Conservation (phyloP, 2,329 filamentous ascomycete genomes). For the Blastomyces gilchristii region DNA sequence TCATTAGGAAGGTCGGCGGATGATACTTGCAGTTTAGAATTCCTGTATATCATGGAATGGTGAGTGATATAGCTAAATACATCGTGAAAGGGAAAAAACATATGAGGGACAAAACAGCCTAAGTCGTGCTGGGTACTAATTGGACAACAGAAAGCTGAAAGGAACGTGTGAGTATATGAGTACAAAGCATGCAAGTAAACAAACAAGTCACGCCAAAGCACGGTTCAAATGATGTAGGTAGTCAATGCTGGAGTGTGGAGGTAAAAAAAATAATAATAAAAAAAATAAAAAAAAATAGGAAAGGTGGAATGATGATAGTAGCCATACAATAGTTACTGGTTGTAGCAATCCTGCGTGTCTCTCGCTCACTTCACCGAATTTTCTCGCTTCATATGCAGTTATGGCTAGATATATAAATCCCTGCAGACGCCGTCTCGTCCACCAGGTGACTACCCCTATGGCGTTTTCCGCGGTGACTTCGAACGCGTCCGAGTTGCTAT, state of each 20-base stretch:
- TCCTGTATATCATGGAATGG: background rate
- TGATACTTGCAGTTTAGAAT: background rate
- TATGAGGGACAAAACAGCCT: background rate
- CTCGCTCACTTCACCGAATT: too few relatives aligned
- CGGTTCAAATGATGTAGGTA: background rate
- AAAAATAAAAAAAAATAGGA: background rate
- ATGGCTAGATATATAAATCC: background rate
- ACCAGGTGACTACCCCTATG: background rate
- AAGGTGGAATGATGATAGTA: too few relatives aligned
- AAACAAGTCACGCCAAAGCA: background rate
- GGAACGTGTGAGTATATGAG: background rate
- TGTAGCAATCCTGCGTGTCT: too few relatives aligned
- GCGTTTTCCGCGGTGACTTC: constrained; percentile 1
- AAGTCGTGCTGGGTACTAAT: background rate
- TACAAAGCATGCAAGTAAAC: background rate
- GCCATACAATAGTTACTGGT: too few relatives aligned
- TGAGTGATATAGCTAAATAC: background rate
- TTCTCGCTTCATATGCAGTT: background rate
- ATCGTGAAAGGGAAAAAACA: background rate
- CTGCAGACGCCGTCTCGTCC: background rate
- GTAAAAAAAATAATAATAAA: background rate
- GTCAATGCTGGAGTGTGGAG: background rate
- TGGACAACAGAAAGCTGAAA: background rate
- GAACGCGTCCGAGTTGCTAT: constrained; percentile 1
- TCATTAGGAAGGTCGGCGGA: background rate